Evolutionary conservation across 2,329 filamentous ascomycete genomes (phyloP), one percentile per base, ranked within the genome.

Genomic region (Fusarium transvaalense): DNA sequence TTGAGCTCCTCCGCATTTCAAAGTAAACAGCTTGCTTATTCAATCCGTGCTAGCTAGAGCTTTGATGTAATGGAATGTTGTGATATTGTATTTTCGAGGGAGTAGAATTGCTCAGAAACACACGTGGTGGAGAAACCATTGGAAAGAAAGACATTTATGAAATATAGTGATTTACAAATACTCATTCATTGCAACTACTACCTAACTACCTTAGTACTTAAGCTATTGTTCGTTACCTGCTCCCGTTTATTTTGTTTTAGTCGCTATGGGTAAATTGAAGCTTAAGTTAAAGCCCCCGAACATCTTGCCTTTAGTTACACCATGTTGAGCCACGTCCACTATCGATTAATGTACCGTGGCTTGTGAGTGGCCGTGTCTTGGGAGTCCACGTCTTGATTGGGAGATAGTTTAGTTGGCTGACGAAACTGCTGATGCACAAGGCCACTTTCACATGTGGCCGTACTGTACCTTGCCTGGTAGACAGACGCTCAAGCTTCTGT

Each of bases 401-500:
- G 25, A 38, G 32, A 50, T 29, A 19, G 32, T 50, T 50, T 38
- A 56, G 64, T 64, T 65, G 60, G 71, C 68, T 74, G 72, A 72
- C 72, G 71, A 74, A 74, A 73, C 67, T 66, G 61, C 63, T 61
- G 55, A 74, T 68, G 48, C 39, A 66, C 63, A 75, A 68, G 73
- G 71, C 73, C 73, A 75, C 73, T 75, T 74, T 75, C 73, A 75
- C 73, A 75, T 75, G 61, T 64, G 37, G 61, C 48, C 41, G 70
- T 74, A 64, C n/a, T 37, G 63, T 73, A 66, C 68, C n/a, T n/a
- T n/a, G n/a, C n/a, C n/a, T n/a, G n/a, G n/a, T n/a, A n/a, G n/a
- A 66, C 62, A 67, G 59, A 64, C 66, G 65, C 63, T 68, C 31
- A 35, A 70, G 58, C 61, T 65, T 57, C 59, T 66, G 51, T 47